Conservation (phyloP, 2,329 filamentous ascomycete species). For the Blastomyces silverae region DNA sequence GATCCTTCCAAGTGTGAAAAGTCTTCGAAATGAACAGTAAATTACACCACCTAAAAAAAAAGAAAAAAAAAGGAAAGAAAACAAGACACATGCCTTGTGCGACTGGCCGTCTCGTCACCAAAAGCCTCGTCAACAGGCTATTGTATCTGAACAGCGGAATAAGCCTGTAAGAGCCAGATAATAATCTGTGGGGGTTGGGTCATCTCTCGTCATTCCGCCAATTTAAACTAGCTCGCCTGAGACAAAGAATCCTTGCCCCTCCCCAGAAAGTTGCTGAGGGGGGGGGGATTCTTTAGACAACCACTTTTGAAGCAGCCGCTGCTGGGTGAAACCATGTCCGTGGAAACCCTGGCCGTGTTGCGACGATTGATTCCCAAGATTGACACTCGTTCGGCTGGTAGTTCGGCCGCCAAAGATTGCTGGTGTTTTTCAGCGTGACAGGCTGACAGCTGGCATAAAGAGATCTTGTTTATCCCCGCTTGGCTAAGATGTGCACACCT, state of each 20-base stretch:
- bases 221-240: background rate
- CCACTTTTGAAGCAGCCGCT: background rate
- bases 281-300: background rate
- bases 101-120: background rate
- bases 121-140: background rate
- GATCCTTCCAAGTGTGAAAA: background rate
- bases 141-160: background rate
- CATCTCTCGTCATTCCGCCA: background rate
- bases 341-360: conserved; percentile 6
- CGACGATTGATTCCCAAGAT: background rate
- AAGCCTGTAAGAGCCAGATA: background rate
- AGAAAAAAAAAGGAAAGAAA: too few relatives aligned
- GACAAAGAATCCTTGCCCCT: conserved; percentile 13
- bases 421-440: background rate
- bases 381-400: conserved; percentile 1
- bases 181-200: background rate
- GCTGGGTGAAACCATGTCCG: conserved; percentile 8
- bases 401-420: background rate
- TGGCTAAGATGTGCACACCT: background rate
- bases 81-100: background rate
- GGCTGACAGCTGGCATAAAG: background rate
- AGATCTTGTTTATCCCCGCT: background rate
- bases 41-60: too few relatives aligned
- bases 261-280: background rate
- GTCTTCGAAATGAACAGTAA: background rate